Base-by-base conservation (phyloP, 441 rosid species). In the Hypseocharis bilobata region DNA sequence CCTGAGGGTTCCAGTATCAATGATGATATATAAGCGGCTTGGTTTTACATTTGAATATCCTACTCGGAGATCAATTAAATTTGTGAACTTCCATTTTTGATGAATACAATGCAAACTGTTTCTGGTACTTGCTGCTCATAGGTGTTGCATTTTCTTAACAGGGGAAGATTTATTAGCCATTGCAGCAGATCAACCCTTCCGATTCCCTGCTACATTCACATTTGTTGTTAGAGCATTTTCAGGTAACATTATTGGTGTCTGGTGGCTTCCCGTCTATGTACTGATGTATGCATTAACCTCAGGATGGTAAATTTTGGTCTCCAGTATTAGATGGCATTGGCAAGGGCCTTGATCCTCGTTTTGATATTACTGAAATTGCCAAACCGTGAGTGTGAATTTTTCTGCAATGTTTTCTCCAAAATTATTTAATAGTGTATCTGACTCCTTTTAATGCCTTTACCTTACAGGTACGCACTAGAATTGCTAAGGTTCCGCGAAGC, bases 221-320 rank as follows among this genome's bases (percentile, higher is more conserved):
- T 94, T 93, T 81, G 97, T 94, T 72, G 99, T 94, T 60, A 84
- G 99, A 86, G 93, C 99, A 70, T 94, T 94, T 86, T 89, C 99
- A 79, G 97, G 99, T 93, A 70, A 68, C 49, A 19, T 57, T 23
- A 17, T 34, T 29, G 42, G 40, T 60, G 51, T 64, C 23, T 60
- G 17, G 62, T 60, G 42, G 65, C 47, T 69, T 74, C n/a, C 25
- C 66, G 42, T 29, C 49, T 58, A 27, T 72, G 7, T 38, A 22
- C 19, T 70, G 51, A 13, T 56, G 40, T 49, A 22, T 74, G 26
- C 44, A 47, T 59, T 54, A 51, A 71, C 61, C 19, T 44, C 3
- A 55, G 56, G 60, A 58, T 28, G 49, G 28, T 23, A 17, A 11
- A 19, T 70, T 63, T 42, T 66, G 51, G 60, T 57, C 55, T 73